These are phyloP conservation scores for Megacollybia marginata DNA, from an alignment of 768 basidiomycete genomes.

Conservation along the genomic window DNA sequence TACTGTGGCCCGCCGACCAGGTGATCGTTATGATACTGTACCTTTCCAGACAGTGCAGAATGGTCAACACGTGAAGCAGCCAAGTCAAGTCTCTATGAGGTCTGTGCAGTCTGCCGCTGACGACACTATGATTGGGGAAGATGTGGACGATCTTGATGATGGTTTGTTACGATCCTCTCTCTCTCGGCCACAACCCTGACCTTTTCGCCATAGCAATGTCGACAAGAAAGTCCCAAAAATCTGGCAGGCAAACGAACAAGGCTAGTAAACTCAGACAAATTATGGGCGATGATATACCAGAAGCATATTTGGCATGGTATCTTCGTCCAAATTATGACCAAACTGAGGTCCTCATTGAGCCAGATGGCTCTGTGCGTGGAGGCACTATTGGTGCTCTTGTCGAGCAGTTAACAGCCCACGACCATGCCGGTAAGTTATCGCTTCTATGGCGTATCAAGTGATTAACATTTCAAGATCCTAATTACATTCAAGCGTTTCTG, in stretches of 20 bases:
- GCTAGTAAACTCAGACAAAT: conserved; percentile 24
- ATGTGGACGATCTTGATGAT: conserved; percentile 3
- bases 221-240: conserved; percentile 19
- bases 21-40: not conserved
- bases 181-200: no score
- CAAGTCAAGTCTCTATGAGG: not conserved
- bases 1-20: not conserved
- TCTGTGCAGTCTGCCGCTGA: not conserved
- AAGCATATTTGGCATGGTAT: conserved; percentile 66
- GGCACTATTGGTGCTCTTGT: conserved; percentile 84
- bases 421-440: conserved; percentile 62
- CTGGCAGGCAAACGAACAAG: conserved; percentile 22
- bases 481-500: conserved; percentile 83
- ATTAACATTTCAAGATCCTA: conserved; percentile 43
- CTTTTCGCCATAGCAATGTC: not conserved
- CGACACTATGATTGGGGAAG: not conserved
- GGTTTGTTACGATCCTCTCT: not conserved
- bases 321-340: conserved; percentile 74
- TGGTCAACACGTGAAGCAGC: not conserved
- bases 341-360: conserved; percentile 77
- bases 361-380: conserved; percentile 77
- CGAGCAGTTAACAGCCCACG: conserved; percentile 87
- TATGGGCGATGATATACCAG: conserved; percentile 20
- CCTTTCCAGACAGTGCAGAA: not conserved
- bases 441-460: not conserved